phyloP scores from a whole-genome alignment of 2,329 filamentous ascomycete genomes.

The Clarireedia sp. region DNA sequence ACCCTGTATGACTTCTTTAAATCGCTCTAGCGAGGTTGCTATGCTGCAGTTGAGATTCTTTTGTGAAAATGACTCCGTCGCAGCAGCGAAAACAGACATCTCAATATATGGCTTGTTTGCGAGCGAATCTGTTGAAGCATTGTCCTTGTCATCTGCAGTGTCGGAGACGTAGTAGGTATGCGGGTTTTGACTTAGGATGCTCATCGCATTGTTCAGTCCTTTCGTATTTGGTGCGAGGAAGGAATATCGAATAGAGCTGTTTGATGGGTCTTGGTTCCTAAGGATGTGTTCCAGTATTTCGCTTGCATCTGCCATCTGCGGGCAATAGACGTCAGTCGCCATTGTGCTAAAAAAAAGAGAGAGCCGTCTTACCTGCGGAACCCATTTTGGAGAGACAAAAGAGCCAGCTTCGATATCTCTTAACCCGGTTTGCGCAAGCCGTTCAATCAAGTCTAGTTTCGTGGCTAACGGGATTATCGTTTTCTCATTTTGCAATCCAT shows the following conservation, averaged over 20 bases:
- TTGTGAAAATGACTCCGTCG: constrained; percentile 71
- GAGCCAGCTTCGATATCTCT: constrained; percentile 72
- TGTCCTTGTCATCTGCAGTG: constrained; percentile 20
- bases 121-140: not conserved
- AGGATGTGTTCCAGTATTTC: constrained; percentile 66
- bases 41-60: constrained; percentile 80
- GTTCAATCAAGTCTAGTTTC: constrained; percentile 69
- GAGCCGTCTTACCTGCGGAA: constrained; percentile 56
- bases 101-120: constrained; percentile 45
- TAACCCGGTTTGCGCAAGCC: constrained; percentile 60
- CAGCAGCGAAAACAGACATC: constrained; percentile 73
- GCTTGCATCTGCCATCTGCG: constrained; percentile 69
- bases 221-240: constrained; percentile 74
- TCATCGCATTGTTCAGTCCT: constrained; percentile 57
- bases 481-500: constrained; percentile 84
- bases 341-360: not conserved
- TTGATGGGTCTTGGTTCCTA: constrained; percentile 45
- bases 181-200: constrained; percentile 46
- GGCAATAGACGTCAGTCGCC: not conserved
- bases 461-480: constrained; percentile 59
- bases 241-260: constrained; percentile 59
- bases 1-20: constrained; percentile 60
- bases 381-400: constrained; percentile 78
- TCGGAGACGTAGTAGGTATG: constrained; percentile 43
- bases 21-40: constrained; percentile 61